Evolutionary conservation across 2,329 filamentous ascomycete genomes (phyloP).

Genomic region (Periconia sp.): DNA sequence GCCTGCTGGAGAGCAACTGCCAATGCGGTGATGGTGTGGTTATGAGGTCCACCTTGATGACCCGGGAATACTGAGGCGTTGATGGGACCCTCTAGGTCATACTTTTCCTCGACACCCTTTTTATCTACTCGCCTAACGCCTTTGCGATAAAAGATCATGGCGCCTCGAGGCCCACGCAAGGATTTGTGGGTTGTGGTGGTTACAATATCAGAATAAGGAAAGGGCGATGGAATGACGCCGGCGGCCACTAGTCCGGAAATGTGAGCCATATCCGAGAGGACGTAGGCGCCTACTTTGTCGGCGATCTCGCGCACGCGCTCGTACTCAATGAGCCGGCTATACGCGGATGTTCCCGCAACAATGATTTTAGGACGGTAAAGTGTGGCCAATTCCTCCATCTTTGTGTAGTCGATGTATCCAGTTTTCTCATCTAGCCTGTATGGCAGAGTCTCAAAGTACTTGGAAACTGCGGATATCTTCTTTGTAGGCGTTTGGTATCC

Average conservation of each 20-base stretch:
- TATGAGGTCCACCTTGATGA: constrained; percentile 97
- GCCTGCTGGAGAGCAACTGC: constrained; percentile 95
- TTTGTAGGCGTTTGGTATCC: constrained; percentile 90
- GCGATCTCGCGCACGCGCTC: constrained; percentile 94
- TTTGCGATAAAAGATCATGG: constrained; percentile 99
- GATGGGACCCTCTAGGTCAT: constrained; percentile 93
- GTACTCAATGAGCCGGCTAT: constrained; percentile 98
- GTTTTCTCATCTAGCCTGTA: constrained; percentile 89
- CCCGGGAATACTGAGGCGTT: constrained; percentile 99
- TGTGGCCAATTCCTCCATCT: constrained; percentile 83
- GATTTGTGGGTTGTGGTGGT: constrained; percentile 99
- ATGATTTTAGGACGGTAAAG: constrained; percentile 96
- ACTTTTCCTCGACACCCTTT: constrained; percentile 90
- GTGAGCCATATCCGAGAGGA: constrained; percentile 97
- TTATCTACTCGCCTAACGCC: constrained; percentile 86
- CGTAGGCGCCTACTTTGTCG: constrained; percentile 89
- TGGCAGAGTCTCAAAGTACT: constrained; percentile 98
- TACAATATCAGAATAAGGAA: constrained; percentile 90
- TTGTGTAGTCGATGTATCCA: constrained; percentile 96
- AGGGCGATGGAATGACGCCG: constrained; percentile 90
- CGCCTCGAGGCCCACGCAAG: constrained; percentile 91
- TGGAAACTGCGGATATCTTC: constrained; percentile 91
- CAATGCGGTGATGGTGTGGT: constrained; percentile 98
- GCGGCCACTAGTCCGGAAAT: constrained; percentile 95
- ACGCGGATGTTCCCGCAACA: constrained; percentile 94